phyloP scores from a whole-genome alignment of 106 monocot genomes.

The Dioscorea zingiberensis region DNA sequence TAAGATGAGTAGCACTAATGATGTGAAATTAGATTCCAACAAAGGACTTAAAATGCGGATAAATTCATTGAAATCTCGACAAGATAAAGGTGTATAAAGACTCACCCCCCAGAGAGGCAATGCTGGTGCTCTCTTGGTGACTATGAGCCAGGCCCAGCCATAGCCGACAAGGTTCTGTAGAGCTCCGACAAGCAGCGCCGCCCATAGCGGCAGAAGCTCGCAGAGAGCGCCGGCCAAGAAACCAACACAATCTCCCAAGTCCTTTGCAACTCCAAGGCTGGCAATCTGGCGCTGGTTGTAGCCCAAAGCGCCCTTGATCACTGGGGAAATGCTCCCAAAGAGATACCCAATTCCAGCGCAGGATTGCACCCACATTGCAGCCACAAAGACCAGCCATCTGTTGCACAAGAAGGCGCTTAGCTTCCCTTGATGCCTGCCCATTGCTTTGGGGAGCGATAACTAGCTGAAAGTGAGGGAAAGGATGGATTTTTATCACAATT shows the following conservation, averaged over 20 bases:
- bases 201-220: conserved; percentile 28
- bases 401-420: conserved; percentile 19
- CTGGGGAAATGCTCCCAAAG: conserved; percentile 31
- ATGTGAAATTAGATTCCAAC: too few relatives aligned
- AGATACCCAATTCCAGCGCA: conserved; percentile 33
- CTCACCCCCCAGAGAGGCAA: conserved; percentile 38
- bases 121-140: conserved; percentile 9
- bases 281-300: conserved; percentile 33
- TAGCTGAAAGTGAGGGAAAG: too few relatives aligned
- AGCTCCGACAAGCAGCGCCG: conserved; percentile 21
- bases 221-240: conserved; percentile 28
- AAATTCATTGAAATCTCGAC: too few relatives aligned
- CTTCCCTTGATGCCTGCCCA: background rate
- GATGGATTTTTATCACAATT: too few relatives aligned
- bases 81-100: background rate
- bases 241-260: conserved; percentile 34
- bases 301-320: conserved; percentile 22
- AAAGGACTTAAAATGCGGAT: too few relatives aligned
- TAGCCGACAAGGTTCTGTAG: conserved; percentile 28
- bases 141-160: conserved; percentile 34
- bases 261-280: conserved; percentile 28
- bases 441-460: too few relatives aligned
- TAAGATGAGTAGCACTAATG: too few relatives aligned
- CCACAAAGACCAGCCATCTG: conserved; percentile 42
- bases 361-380: conserved; percentile 30